A percentile compares a stretch with the other conserved stretches of the same genome.
phyloP scores from a whole-genome alignment of 31 red algal genomes.

The Pterothamnion heteromorphum region DNA sequence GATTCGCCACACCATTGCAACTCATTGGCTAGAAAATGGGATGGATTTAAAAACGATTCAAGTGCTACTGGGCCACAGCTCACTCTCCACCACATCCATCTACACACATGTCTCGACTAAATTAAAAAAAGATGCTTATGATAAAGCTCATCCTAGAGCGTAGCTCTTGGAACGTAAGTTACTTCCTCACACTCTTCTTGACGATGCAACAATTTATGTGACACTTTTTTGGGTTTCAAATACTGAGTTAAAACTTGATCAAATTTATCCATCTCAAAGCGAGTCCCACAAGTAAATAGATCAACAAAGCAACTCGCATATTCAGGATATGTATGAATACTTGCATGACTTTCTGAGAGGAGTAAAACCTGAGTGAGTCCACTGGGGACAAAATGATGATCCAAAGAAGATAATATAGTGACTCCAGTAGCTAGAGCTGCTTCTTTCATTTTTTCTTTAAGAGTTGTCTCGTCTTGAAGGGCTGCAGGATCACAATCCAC shows the following conservation, averaged over 20 bases:
- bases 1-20: not conserved
- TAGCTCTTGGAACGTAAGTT: no score
- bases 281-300: constrained; percentile 44
- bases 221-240: no score
- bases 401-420: not conserved
- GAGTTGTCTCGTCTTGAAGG: not conserved
- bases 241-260: no score
- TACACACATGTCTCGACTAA: not conserved
- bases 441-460: not conserved
- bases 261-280: no score
- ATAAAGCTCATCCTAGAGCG: not conserved
- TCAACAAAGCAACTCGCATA: not conserved
- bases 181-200: no score
- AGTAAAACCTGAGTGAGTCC: not conserved
- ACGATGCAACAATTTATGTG: no score
- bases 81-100: not conserved
- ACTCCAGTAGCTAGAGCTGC: not conserved
- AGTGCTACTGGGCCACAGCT: no score
- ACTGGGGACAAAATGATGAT: constrained; percentile 21
- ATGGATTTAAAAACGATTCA: no score
- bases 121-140: not conserved
- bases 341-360: constrained; percentile 9
- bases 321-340: constrained; percentile 44
- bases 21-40: no score
- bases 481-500: not conserved